phyloP scores from a whole-genome alignment of 495 filamentous ascomycete species.

The Entonaema liquescens region DNA sequence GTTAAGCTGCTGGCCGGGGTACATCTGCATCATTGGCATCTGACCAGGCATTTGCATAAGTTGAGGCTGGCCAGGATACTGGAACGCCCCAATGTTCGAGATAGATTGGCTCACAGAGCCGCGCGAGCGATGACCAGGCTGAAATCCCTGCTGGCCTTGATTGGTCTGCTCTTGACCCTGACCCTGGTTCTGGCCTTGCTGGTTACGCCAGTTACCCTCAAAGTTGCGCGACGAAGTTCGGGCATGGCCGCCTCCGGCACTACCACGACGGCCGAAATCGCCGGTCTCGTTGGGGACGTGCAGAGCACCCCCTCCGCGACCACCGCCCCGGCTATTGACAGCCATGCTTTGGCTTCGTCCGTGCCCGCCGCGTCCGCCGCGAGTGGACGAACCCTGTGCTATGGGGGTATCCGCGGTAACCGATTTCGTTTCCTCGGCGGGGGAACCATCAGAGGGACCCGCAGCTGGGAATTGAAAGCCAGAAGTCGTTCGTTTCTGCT shows the following conservation, averaged over 20 bases:
- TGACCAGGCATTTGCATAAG: conserved; percentile 86
- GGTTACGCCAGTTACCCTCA: conserved; percentile 97
- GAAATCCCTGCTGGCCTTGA: conserved; percentile 81
- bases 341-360: conserved; percentile 71
- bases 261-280: conserved; percentile 77
- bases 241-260: conserved; percentile 71
- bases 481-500: conserved; percentile 93
- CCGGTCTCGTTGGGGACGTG: conserved; percentile 43
- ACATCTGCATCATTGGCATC: conserved; percentile 80
- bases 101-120: conserved; percentile 88
- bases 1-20: conserved; percentile 84
- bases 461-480: conserved; percentile 95
- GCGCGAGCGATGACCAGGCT: conserved; percentile 88
- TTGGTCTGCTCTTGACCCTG: conserved; percentile 62
- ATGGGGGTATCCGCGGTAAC: conserved; percentile 57
- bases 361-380: conserved; percentile 62
- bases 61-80: conserved; percentile 91
- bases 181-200: conserved; percentile 67
- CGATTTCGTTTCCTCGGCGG: conserved; percentile 58
- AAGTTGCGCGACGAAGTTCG: conserved; percentile 90
- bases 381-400: conserved; percentile 57
- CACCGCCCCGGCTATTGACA: conserved; percentile 61
- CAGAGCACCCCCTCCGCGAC: conserved; percentile 49
- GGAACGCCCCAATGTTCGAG: conserved; percentile 84
- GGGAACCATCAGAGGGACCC: conserved; percentile 63